These are phyloP conservation scores for Rosa hybrid DNA, from an alignment of 331 rosid species.

Conservation along the genomic window DNA sequence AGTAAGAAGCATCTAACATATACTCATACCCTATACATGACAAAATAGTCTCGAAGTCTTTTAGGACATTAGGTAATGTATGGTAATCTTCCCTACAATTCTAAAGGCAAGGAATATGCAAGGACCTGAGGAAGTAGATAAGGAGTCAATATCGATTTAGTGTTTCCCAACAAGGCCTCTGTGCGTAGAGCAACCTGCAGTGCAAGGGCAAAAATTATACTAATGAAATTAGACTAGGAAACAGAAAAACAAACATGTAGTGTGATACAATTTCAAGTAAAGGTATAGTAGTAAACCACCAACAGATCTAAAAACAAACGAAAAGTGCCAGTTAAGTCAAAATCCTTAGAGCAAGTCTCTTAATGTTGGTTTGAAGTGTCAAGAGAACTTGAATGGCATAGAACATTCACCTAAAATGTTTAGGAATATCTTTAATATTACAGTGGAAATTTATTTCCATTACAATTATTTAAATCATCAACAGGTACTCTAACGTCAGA, in stretches of 20 bases:
- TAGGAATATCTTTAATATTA: not conserved
- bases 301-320: not conserved
- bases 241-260: not conserved
- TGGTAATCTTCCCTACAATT: not conserved
- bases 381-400: not conserved
- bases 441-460: not conserved
- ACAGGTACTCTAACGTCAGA: not conserved
- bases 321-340: not conserved
- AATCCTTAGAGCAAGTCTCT: not conserved
- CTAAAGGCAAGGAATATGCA: not conserved
- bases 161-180: slow-evolving; percentile 67
- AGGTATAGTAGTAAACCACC: not conserved
- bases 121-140: slow-evolving; percentile 68
- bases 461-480: not conserved
- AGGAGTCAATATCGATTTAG: slow-evolving; percentile 66
- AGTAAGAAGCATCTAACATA: not conserved
- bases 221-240: not conserved
- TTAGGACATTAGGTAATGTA: not conserved
- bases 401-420: not conserved
- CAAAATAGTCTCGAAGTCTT: not conserved
- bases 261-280: not conserved
- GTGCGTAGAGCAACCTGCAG: slow-evolving; percentile 66
- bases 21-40: not conserved
- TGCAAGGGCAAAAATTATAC: not conserved
- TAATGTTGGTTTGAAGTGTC: not conserved